Evolutionary conservation across 2,329 filamentous ascomycete species (phyloP).

Genomic region (Moelleriella libera): DNA sequence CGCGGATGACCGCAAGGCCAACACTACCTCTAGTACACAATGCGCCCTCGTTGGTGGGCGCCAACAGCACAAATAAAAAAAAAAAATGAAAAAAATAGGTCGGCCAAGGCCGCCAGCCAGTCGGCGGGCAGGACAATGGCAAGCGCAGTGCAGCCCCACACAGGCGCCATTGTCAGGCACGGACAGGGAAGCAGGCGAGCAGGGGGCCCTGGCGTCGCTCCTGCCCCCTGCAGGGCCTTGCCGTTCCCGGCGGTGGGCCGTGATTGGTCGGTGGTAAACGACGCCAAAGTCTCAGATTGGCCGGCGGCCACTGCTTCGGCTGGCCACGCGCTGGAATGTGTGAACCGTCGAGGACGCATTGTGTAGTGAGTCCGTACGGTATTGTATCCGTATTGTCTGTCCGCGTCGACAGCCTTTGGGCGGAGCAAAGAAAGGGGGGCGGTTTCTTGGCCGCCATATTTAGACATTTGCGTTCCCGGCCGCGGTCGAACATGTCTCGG

Average conservation of each 20-base stretch:
- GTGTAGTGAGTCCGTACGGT: too few relatives aligned
- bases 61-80: too few relatives aligned
- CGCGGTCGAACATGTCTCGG: background rate
- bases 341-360: too few relatives aligned
- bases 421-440: background rate
- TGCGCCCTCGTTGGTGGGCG: too few relatives aligned
- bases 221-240: background rate
- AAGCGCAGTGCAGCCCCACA: background rate
- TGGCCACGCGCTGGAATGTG: background rate
- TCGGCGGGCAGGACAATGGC: background rate
- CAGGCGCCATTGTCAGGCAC: background rate
- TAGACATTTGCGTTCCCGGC: constrained; percentile 6
- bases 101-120: background rate
- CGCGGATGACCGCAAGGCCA: too few relatives aligned
- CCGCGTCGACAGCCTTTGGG: too few relatives aligned
- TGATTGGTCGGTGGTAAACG: constrained; percentile 2
- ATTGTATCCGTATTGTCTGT: too few relatives aligned
- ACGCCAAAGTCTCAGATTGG: background rate
- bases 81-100: too few relatives aligned
- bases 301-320: background rate
- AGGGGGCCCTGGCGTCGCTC: background rate
- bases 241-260: background rate
- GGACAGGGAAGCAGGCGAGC: background rate
- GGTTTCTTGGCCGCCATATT: constrained; percentile 3
- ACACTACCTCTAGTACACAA: too few relatives aligned